Percentiles rank a stretch among this genome's conserved stretches.
Evolutionary conservation across 2,329 filamentous ascomycete genomes (phyloP).

Genomic region (Raffaelea deltoideospora): DNA sequence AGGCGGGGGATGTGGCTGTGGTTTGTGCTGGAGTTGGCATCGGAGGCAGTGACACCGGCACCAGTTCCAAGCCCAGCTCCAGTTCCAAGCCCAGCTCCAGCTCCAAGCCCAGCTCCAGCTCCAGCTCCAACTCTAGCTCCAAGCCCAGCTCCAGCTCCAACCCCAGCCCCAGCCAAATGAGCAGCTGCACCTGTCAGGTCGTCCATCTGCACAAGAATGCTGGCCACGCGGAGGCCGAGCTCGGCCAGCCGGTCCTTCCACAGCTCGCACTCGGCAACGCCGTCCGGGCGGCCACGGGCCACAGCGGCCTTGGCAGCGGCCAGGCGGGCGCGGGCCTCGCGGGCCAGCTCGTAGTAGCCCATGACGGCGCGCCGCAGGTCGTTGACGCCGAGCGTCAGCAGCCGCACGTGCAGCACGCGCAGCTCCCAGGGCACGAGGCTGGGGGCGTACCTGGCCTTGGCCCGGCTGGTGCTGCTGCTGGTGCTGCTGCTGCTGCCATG

Average conservation of each 20-base stretch:
- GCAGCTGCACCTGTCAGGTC: constrained; percentile 66
- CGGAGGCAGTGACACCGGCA: too few species aligned
- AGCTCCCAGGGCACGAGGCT: constrained; percentile 80
- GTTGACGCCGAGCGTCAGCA: constrained; percentile 74
- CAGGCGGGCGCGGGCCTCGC: constrained; percentile 55
- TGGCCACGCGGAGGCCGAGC: constrained; percentile 52
- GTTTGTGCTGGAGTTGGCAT: constrained; percentile 40
- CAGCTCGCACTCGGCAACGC: constrained; percentile 39
- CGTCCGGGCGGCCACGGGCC: constrained; percentile 27
- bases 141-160: too few species aligned
- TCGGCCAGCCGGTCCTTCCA: constrained; percentile 65
- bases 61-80: too few species aligned
- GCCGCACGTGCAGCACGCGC: constrained; percentile 63
- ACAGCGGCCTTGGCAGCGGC: constrained; percentile 28
- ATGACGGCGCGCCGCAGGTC: constrained; percentile 76
- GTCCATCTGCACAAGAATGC: constrained; percentile 69
- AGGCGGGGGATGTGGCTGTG: constrained; percentile 13
- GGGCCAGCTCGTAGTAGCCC: constrained; percentile 75
- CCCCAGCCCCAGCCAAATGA: too few species aligned
- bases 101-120: too few species aligned
- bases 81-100: too few species aligned
- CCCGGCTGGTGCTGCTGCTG: too few species aligned
- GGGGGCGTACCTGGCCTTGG: too few species aligned
- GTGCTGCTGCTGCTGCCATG: background rate
- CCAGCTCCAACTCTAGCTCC: too few species aligned